A percentile compares a stretch with the other conserved stretches of the same genome.
Evolutionary conservation across 495 filamentous ascomycete species (phyloP).

Genomic region (Podospora tetraspora): DNA sequence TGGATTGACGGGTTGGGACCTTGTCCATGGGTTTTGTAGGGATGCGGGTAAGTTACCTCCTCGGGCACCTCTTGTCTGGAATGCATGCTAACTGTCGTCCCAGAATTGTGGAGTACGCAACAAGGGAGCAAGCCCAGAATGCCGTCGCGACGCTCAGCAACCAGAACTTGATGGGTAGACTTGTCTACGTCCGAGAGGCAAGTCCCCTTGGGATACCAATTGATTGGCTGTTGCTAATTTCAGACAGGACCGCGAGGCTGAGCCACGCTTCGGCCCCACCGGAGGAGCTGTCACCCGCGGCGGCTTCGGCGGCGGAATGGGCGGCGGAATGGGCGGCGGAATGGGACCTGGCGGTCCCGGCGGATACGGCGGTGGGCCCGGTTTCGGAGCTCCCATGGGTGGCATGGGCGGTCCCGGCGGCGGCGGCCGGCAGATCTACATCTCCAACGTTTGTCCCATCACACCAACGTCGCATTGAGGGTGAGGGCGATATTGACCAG

Average conservation of each 20-base stretch:
- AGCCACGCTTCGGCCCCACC: conserved; percentile 81
- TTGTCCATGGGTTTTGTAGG: conserved; percentile 90
- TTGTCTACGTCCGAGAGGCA: conserved; percentile 98
- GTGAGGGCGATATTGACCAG: conserved; percentile 35
- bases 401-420: conserved; percentile 50
- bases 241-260: conserved; percentile 82
- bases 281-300: conserved; percentile 52
- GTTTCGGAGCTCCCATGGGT: conserved; percentile 42
- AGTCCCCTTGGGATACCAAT: conserved; percentile 17
- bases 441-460: conserved; percentile 86
- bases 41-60: conserved; percentile 83
- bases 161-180: conserved; percentile 94
- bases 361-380: conserved; percentile 35
- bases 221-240: conserved; percentile 12
- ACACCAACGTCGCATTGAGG: conserved; percentile 19
- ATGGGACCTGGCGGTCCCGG: conserved; percentile 35
- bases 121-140: conserved; percentile 96
- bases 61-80: not conserved
- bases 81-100: conserved; percentile 14
- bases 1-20: conserved; percentile 99
- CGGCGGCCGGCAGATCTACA: conserved; percentile 79
- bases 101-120: conserved; percentile 99
- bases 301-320: conserved; percentile 54
- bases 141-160: conserved; percentile 98
- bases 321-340: conserved; percentile 40